Conservation (phyloP, 1,139 yeast species). For the Petasospora rhodanensis region DNA sequence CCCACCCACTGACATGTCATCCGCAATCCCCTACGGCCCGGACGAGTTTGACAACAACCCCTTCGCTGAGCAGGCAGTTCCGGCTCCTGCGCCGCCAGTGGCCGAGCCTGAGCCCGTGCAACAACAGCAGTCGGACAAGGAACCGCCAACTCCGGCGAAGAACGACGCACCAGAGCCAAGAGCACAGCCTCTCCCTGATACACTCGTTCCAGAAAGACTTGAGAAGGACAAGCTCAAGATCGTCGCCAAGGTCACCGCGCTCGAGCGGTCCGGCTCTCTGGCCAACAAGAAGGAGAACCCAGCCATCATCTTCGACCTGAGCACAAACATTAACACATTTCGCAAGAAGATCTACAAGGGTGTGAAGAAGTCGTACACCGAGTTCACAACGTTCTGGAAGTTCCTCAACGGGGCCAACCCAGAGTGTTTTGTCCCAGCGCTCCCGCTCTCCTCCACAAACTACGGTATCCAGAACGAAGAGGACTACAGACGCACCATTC, state of each 20-base stretch:
- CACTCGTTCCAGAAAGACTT: conserved; percentile 24
- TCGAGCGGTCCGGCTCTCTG: conserved; percentile 33
- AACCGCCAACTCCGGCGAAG: conserved; percentile 2
- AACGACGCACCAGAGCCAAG: neutral
- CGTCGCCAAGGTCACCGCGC: conserved; percentile 29
- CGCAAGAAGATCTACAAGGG: conserved; percentile 69
- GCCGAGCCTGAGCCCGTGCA: conserved; percentile 5
- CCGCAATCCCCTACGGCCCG: conserved; percentile 57
- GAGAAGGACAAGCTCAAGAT: conserved; percentile 24
- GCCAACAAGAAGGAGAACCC: conserved; percentile 35
- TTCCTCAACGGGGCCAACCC: conserved; percentile 77
- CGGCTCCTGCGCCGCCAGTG: conserved; percentile 3
- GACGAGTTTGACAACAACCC: conserved; percentile 69
- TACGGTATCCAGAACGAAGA: conserved; percentile 84
- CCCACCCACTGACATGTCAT: too few species aligned
- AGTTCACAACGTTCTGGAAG: conserved; percentile 69
- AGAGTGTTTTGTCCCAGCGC: conserved; percentile 89
- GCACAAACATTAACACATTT: conserved; percentile 67
- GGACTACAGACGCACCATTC: conserved; percentile 55
- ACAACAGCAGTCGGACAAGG: conserved; percentile 1
- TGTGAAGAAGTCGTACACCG: conserved; percentile 76
- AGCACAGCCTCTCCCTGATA: too few species aligned
- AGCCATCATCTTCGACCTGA: conserved; percentile 31
- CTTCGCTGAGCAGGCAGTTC: conserved; percentile 36
- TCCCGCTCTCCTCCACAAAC: conserved; percentile 70